Base-by-base conservation (phyloP, 805 yeast genomes). In the Schizosaccharomyces pombe region DNA sequence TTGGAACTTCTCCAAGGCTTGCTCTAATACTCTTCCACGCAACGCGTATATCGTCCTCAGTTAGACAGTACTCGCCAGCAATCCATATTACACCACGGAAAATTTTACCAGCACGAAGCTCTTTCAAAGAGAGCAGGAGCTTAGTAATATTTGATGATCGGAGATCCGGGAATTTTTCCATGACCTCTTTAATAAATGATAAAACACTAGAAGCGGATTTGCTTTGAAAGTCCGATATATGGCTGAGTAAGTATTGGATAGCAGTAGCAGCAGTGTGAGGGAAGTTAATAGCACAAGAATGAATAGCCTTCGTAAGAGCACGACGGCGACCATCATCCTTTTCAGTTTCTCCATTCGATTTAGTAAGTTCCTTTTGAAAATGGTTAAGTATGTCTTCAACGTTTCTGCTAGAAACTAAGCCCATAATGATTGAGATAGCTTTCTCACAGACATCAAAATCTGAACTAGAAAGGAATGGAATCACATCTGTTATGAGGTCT, bases 41-140 rank as follows among this genome's bases (percentile, higher is more conserved):
- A 28, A 73, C 75, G 65, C 82, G 82, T 58, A 91, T 79, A 54
- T 82, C 82, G 28, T 72, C 67, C 59, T 80, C 85, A 54, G 79
- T 80, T 51, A 75, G 62, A 40, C 87, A 72, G 67, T 86, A 91
- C 68, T 93, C 98, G 67, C 99, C 98, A 61, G 91, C 69, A 53
- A 91, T 80, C 99, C 99, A 91, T 57, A 93, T 72, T 0, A 94
- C 85, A 31, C 95, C 94, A 60, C 97, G 79, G 70, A 79, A 82
- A 9, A 91, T 95, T 62, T 86, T 86, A 11, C 95, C 94, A 57
- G 91, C 80, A 64, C 79, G 83, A 53, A 85, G 79, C 26, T 71
- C 70, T 29, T 77, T 77, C 63, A 91, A 72, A 12, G 85, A 70
- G 6, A 62, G 61, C 47, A 85, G 67, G 57, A 91, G 75, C 60